Percentiles rank a stretch among this genome's conserved stretches.
Evolutionary conservation across 352 stramenopile species (phyloP).

Genomic region (Phytophthora ramorum): DNA sequence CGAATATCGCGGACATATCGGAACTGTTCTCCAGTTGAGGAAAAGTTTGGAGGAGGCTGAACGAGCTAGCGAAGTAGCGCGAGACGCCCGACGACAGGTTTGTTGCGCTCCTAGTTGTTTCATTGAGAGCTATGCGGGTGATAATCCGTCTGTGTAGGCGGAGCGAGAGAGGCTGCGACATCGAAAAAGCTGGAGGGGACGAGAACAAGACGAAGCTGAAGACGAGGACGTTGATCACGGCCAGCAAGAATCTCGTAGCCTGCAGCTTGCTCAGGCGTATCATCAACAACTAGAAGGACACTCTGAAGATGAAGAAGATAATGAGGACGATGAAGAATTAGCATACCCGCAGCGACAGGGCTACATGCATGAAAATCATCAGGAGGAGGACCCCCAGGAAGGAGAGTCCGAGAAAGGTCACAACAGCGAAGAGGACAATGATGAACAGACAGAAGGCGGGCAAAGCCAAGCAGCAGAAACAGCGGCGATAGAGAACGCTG

Average conservation of each 20-base stretch:
- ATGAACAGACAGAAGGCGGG: background rate
- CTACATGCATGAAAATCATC: slow-evolving; percentile 25
- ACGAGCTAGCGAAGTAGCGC: slow-evolving; percentile 38
- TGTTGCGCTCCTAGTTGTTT: background rate
- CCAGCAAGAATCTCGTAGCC: background rate
- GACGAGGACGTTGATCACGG: background rate
- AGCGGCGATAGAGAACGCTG: slow-evolving; percentile 18
- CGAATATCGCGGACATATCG: slow-evolving; percentile 25
- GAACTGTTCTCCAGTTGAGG: slow-evolving; percentile 51
- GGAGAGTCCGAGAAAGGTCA: slow-evolving; percentile 1
- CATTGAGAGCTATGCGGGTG: background rate
- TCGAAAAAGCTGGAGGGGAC: slow-evolving; percentile 23
- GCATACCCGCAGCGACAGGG: slow-evolving; percentile 45
- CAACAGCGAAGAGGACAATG: slow-evolving; percentile 9
- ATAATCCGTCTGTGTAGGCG: slow-evolving; percentile 14
- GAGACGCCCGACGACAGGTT: slow-evolving; percentile 49
- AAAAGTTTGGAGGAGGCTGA: slow-evolving; percentile 54
- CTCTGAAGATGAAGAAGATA: slow-evolving; percentile 22
- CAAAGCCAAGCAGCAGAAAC: background rate
- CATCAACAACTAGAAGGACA: slow-evolving; percentile 2
- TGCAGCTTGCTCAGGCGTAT: slow-evolving; percentile 3
- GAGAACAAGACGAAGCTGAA: slow-evolving; percentile 9
- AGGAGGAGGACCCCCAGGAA: slow-evolving; percentile 22
- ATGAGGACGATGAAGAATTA: slow-evolving; percentile 35
- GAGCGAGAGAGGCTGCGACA: slow-evolving; percentile 25